Conservation (phyloP, 768 basidiomycete species). For the Tubosaeta sp. region DNA sequence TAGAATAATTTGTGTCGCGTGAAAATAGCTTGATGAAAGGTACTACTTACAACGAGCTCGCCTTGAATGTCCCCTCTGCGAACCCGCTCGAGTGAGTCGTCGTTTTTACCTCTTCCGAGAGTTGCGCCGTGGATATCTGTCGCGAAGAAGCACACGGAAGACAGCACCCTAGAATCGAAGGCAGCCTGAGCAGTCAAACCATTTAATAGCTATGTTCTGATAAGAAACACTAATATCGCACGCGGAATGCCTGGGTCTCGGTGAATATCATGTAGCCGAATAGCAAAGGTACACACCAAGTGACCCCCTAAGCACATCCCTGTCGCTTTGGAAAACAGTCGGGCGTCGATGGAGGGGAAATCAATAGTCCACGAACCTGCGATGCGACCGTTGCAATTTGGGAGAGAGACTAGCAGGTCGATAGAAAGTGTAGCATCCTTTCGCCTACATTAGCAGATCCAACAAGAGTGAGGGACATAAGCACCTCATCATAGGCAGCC, state of each 20-base stretch:
- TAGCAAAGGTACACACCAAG: constrained; percentile 45
- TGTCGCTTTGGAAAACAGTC: constrained; percentile 47
- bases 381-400: constrained; percentile 89
- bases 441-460: background rate
- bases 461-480: background rate
- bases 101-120: constrained; percentile 79
- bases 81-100: constrained; percentile 76
- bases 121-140: constrained; percentile 90
- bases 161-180: constrained; percentile 77
- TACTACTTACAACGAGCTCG: constrained; percentile 67
- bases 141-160: constrained; percentile 91
- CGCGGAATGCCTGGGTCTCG: constrained; percentile 46
- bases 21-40: background rate
- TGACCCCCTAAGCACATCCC: constrained; percentile 93
- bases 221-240: constrained; percentile 19
- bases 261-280: background rate
- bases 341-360: constrained; percentile 1
- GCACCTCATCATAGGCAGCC: constrained; percentile 83
- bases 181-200: constrained; percentile 54
- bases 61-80: constrained; percentile 78
- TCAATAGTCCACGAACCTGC: constrained; percentile 48
- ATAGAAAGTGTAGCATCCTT: constrained; percentile 78
- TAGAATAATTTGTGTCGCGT: constrained; percentile 26
- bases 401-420: constrained; percentile 66
- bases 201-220: constrained; percentile 2